Conservation (phyloP, 2,329 filamentous ascomycete genomes). For the Pseudocercospora macadamiae region DNA sequence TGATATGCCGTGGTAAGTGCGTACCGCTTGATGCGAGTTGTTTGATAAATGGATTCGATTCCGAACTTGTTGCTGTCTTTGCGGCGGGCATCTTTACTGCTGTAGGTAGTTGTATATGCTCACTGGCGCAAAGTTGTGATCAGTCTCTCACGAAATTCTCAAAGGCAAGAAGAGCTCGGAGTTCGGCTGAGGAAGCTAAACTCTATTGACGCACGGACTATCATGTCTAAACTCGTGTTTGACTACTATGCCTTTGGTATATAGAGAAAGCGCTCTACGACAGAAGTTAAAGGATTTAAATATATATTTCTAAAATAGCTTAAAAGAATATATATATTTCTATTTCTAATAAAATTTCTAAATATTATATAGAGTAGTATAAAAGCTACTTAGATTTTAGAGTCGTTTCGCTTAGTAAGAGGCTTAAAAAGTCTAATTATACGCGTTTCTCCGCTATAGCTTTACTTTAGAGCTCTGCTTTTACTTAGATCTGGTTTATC, state of each 20-base stretch:
- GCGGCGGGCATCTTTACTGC: slow-evolving; percentile 22
- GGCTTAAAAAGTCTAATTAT: background rate
- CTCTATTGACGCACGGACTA: background rate
- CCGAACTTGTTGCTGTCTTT: slow-evolving; percentile 16
- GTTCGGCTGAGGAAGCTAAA: background rate
- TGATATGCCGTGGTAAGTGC: slow-evolving; percentile 28
- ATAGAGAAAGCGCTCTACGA: too few relatives aligned
- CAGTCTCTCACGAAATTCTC: slow-evolving; percentile 9
- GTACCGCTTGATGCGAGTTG: slow-evolving; percentile 82
- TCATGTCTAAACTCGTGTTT: background rate
- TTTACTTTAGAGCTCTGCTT: slow-evolving; percentile 3
- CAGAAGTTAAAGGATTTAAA: background rate
- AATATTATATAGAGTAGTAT: background rate
- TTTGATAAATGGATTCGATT: slow-evolving; percentile 67
- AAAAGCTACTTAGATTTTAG: background rate
- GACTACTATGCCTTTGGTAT: too few relatives aligned
- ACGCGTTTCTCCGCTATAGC: background rate
- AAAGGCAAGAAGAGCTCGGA: background rate
- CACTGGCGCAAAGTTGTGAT: slow-evolving; percentile 4
- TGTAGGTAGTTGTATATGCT: background rate
- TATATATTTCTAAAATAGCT: background rate
- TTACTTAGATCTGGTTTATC: slow-evolving; percentile 1
- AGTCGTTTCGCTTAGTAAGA: background rate
- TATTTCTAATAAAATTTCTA: too few relatives aligned
- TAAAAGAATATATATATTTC: background rate